Evolutionary conservation across 1,139 yeast species (phyloP).

Genomic region (Fermentozyma sake): DNA sequence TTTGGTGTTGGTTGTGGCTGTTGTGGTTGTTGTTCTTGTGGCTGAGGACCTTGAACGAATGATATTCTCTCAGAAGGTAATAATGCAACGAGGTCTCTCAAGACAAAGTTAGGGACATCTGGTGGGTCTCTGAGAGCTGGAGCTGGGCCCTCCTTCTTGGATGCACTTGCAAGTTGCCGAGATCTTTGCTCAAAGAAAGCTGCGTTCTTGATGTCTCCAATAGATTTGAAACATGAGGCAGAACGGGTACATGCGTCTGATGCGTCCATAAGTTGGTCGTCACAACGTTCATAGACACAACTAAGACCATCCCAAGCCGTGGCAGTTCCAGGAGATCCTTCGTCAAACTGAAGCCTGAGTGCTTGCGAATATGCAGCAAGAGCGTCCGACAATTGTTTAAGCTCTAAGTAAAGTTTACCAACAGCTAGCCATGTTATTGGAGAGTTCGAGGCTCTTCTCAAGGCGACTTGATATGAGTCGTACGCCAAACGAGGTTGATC

Average conservation of each 20-base stretch:
- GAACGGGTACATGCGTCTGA: constrained; percentile 56
- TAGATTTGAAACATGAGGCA: constrained; percentile 43
- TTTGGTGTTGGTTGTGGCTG: constrained; percentile 7
- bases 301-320: constrained; percentile 64
- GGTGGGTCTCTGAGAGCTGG: constrained; percentile 47
- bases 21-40: constrained; percentile 4
- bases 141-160: constrained; percentile 38
- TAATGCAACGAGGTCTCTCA: constrained; percentile 46
- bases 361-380: constrained; percentile 67
- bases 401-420: constrained; percentile 54
- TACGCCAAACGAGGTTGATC: constrained; percentile 51
- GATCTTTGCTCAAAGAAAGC: constrained; percentile 41
- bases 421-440: constrained; percentile 66
- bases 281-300: constrained; percentile 63
- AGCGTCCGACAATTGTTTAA: constrained; percentile 61
- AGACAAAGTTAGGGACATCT: constrained; percentile 42
- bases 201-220: constrained; percentile 43
- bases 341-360: constrained; percentile 47
- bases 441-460: constrained; percentile 49
- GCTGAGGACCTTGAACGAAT: constrained; percentile 24
- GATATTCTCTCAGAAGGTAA: constrained; percentile 40
- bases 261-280: constrained; percentile 55
- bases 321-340: constrained; percentile 47
- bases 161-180: constrained; percentile 34
- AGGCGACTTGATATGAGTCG: constrained; percentile 54